Conservation (phyloP, 257 asterid genomes). For the Phtheirospermum japonicum region DNA sequence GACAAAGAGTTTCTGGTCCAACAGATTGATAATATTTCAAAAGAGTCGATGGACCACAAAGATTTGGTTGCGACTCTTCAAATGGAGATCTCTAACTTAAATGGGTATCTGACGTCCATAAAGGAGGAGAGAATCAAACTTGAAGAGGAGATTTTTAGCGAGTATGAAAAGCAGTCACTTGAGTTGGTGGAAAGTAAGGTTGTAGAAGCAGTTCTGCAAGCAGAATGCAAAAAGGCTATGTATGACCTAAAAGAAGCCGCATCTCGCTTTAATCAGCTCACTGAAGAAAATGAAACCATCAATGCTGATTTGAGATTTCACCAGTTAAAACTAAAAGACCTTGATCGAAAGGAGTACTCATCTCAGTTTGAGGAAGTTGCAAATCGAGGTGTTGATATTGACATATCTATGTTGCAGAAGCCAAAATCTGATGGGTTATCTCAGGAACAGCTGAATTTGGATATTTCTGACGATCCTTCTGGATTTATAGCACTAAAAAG, state of each 20-base stretch:
- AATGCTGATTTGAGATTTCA: constrained; percentile 49
- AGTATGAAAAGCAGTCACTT: constrained; percentile 47
- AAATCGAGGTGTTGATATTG: constrained; percentile 32
- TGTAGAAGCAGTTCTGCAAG: constrained; percentile 46
- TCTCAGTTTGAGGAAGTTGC: constrained; percentile 38
- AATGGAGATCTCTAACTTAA: constrained; percentile 49
- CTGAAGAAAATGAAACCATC: constrained; percentile 53
- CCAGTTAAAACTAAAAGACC: constrained; percentile 40
- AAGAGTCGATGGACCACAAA: constrained; percentile 45
- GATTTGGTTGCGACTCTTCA: constrained; percentile 51
- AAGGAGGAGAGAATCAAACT: constrained; percentile 52
- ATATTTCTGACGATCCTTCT: constrained; percentile 35
- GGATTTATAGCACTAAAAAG: constrained; percentile 50
- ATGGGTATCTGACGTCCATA: constrained; percentile 34
- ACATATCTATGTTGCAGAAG: constrained; percentile 27
- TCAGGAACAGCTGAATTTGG: constrained; percentile 31
- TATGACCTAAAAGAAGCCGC: constrained; percentile 56
- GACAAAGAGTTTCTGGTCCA: constrained; percentile 41
- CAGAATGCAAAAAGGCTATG: constrained; percentile 47
- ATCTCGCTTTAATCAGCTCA: constrained; percentile 43
- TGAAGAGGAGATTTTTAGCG: constrained; percentile 53
- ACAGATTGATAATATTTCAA: constrained; percentile 47
- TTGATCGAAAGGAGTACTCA: constrained; percentile 32
- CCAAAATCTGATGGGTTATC: constrained; percentile 32
- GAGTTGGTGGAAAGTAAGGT: constrained; percentile 45